Evolutionary conservation across 768 basidiomycete genomes (phyloP).

Genomic region (Russula ochroleuca): DNA sequence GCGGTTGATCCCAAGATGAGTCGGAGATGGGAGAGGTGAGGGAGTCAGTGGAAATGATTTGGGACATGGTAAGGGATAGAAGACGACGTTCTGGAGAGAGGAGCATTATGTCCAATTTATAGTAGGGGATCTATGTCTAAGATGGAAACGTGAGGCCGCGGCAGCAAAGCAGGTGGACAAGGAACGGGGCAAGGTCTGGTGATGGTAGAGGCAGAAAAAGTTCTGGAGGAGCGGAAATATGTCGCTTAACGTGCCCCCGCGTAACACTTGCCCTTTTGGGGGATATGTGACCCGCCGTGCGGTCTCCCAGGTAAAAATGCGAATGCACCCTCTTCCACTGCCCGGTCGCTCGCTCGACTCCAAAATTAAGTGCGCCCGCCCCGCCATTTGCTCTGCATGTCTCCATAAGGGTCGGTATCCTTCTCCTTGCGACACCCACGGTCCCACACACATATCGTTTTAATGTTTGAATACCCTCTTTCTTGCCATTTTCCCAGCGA

Average conservation of each 20-base stretch:
- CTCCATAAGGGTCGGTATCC: not conserved
- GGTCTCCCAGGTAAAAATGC: not conserved
- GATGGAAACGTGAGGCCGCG: slow-evolving; percentile 23
- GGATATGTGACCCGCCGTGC: not conserved
- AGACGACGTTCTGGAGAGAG: slow-evolving; percentile 29
- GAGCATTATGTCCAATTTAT: slow-evolving; percentile 29
- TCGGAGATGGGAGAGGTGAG: slow-evolving; percentile 53
- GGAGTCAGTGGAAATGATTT: slow-evolving; percentile 55
- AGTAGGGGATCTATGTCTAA: slow-evolving; percentile 19
- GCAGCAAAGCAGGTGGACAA: slow-evolving; percentile 17
- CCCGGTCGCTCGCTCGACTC: not conserved
- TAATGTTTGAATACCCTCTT: not conserved
- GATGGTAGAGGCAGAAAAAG: slow-evolving; percentile 27
- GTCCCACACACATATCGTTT: not conserved
- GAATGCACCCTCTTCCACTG: not conserved
- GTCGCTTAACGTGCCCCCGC: slow-evolving; percentile 21
- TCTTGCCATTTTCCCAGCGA: not conserved
- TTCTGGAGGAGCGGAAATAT: slow-evolving; percentile 15
- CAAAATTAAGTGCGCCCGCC: slow-evolving; percentile 10
- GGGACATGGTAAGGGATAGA: slow-evolving; percentile 46
- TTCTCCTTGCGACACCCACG: not conserved
- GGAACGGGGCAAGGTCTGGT: slow-evolving; percentile 27
- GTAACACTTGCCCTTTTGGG: slow-evolving; percentile 15
- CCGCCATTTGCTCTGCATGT: not conserved
- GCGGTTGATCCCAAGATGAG: slow-evolving; percentile 47